Percentiles rank a stretch among this genome's conserved stretches.
phyloP scores from a whole-genome alignment of 2,329 filamentous ascomycete species.

The Ophiocordyceps camponoti-rufipedis region DNA sequence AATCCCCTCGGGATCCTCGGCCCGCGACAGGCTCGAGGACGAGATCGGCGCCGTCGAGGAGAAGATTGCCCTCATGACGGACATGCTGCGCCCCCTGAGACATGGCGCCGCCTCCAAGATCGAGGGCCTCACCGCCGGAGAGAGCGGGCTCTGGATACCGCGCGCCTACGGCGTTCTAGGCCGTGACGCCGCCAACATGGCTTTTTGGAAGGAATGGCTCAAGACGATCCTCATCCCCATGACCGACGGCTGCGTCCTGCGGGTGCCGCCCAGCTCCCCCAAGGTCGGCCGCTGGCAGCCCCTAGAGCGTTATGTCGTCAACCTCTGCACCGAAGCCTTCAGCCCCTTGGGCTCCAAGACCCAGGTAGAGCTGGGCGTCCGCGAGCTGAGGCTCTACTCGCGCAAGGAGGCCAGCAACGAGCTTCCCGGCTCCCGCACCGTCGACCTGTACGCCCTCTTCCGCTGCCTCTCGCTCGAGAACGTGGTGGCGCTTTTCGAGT shows the following conservation, averaged over 20 bases:
- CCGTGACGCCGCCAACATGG: conserved; percentile 62
- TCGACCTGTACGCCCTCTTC: conserved; percentile 86
- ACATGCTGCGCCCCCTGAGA: conserved; percentile 77
- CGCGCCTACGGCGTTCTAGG: conserved; percentile 86
- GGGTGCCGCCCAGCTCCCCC: conserved; percentile 76
- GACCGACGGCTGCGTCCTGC: conserved; percentile 68
- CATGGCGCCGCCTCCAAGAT: conserved; percentile 95
- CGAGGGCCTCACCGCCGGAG: conserved; percentile 84
- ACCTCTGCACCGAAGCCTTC: conserved; percentile 86
- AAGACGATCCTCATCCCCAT: conserved; percentile 88
- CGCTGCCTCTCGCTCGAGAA: conserved; percentile 79
- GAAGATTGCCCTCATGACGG: conserved; percentile 92
- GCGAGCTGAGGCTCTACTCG: conserved; percentile 81
- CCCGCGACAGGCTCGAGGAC: conserved; percentile 73
- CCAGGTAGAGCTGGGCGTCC: conserved; percentile 78
- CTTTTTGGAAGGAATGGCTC: conserved; percentile 98
- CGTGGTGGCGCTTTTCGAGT: conserved; percentile 83
- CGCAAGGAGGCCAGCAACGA: conserved; percentile 88
- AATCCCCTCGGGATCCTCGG: conserved; percentile 61
- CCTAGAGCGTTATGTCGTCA: conserved; percentile 89
- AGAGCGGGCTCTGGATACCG: conserved; percentile 91
- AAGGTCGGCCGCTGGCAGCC: conserved; percentile 91
- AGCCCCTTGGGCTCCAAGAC: conserved; percentile 87
- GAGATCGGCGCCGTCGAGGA: conserved; percentile 93
- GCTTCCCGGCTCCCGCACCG: conserved; percentile 76